Conservation (phyloP, 345 rosid species). For the Euphorbia tirucalli region DNA sequence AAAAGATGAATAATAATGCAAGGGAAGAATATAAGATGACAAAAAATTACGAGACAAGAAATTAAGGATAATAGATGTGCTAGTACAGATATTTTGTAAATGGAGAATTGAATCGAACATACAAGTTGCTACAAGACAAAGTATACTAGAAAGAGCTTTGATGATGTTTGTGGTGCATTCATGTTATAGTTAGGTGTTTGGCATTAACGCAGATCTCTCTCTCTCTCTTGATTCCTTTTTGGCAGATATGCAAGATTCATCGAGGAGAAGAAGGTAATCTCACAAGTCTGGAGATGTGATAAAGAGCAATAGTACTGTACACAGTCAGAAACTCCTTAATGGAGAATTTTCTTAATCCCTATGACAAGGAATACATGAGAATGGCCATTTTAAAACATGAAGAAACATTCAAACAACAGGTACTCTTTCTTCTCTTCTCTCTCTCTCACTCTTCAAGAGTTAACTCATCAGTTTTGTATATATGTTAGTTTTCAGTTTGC, state of each 20-base stretch:
- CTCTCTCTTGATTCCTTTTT: neutral
- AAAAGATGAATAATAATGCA: too few relatives aligned
- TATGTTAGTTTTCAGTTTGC: too few relatives aligned
- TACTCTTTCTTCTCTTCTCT: constrained; percentile 8
- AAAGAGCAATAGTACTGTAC: too few relatives aligned
- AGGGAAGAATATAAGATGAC: too few relatives aligned
- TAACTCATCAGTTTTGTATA: too few relatives aligned
- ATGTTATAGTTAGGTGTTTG: constrained; percentile 9
- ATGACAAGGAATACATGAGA: constrained; percentile 83
- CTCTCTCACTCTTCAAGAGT: too few relatives aligned
- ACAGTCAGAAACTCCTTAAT: constrained; percentile 26
- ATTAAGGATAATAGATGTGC: too few relatives aligned
- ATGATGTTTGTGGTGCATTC: constrained; percentile 15
- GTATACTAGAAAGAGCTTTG: constrained; percentile 25
- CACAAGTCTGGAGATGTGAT: constrained; percentile 13
- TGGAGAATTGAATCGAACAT: constrained; percentile 11
- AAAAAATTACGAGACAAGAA: too few relatives aligned
- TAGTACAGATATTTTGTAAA: too few relatives aligned
- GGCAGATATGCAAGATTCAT: neutral
- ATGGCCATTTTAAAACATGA: constrained; percentile 93
- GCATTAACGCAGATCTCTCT: constrained; percentile 18
- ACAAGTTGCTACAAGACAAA: constrained; percentile 34
- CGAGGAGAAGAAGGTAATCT: neutral
- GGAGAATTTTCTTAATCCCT: constrained; percentile 72
- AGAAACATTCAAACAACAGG: constrained; percentile 97